Conservation (phyloP, 768 basidiomycete genomes). For the Russula virescens region DNA sequence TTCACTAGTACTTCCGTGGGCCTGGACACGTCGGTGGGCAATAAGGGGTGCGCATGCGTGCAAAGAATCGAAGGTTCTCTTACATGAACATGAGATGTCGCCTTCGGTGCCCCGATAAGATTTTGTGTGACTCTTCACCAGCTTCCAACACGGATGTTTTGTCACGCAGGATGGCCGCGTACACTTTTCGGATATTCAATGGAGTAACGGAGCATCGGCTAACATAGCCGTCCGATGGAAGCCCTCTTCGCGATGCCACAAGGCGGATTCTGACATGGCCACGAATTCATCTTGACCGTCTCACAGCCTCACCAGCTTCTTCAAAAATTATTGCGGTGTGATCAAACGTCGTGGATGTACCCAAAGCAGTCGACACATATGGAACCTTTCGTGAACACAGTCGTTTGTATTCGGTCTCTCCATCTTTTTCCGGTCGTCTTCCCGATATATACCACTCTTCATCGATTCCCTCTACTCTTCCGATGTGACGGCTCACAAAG, state of each 20-base stretch:
- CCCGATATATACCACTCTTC: background rate
- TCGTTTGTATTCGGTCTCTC: constrained; percentile 11
- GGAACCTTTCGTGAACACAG: background rate
- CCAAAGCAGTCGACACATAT: background rate
- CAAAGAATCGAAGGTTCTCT: background rate
- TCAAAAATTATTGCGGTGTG: constrained; percentile 11
- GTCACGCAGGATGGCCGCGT: background rate
- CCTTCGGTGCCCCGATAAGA: background rate
- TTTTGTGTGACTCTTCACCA: background rate
- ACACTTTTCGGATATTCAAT: constrained; percentile 6
- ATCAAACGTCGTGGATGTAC: constrained; percentile 2
- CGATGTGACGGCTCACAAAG: background rate
- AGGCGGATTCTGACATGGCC: background rate
- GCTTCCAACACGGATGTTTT: background rate
- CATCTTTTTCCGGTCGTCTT: constrained; percentile 10
- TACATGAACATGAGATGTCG: background rate
- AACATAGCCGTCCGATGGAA: constrained; percentile 1
- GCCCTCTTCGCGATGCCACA: constrained; percentile 1
- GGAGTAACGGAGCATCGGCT: background rate
- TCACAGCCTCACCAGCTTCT: background rate
- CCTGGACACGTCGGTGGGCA: background rate
- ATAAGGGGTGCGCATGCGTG: background rate
- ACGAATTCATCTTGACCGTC: background rate
- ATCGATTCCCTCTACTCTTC: background rate
- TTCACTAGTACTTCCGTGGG: too few relatives aligned